phyloP scores from a whole-genome alignment of 208 protist genomes.

The Naegleria gruberi region DNA sequence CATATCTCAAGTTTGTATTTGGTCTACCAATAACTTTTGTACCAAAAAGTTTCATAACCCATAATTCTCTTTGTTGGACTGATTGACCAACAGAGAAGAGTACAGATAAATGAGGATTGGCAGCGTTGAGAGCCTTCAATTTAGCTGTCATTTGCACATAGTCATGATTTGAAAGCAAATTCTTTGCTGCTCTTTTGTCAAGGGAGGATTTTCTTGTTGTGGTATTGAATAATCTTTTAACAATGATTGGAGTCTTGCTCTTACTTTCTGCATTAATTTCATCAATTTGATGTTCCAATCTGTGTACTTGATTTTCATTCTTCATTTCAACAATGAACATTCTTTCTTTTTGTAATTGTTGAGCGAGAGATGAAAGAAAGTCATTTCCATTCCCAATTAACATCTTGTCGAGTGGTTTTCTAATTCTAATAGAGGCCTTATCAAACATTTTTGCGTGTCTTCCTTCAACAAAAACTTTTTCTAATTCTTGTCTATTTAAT shows the following conservation, averaged over 20 bases:
- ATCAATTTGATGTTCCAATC: not conserved
- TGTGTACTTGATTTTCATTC: not conserved
- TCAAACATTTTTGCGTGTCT: no score
- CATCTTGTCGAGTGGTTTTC: no score
- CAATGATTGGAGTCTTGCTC: not conserved
- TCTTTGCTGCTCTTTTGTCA: no score
- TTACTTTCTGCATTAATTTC: not conserved
- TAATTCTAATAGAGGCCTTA: not conserved
- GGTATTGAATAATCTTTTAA: not conserved
- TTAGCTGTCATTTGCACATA: not conserved
- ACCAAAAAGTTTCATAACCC: not conserved
- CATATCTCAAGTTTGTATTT: not conserved
- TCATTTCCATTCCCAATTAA: no score
- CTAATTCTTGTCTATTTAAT: not conserved
- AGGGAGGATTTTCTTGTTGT: no score
- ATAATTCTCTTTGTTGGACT: not conserved
- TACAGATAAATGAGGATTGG: not conserved
- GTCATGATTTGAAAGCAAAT: constrained; percentile 2
- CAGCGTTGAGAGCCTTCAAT: not conserved
- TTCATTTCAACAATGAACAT: not conserved
- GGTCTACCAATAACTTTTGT: not conserved
- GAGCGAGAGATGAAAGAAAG: not conserved
- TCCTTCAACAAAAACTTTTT: not conserved
- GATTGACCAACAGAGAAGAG: not conserved
- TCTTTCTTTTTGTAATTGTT: not conserved